Evolutionary conservation across 352 stramenopile genomes (phyloP).

Genomic region (Phytophthora cactorum): DNA sequence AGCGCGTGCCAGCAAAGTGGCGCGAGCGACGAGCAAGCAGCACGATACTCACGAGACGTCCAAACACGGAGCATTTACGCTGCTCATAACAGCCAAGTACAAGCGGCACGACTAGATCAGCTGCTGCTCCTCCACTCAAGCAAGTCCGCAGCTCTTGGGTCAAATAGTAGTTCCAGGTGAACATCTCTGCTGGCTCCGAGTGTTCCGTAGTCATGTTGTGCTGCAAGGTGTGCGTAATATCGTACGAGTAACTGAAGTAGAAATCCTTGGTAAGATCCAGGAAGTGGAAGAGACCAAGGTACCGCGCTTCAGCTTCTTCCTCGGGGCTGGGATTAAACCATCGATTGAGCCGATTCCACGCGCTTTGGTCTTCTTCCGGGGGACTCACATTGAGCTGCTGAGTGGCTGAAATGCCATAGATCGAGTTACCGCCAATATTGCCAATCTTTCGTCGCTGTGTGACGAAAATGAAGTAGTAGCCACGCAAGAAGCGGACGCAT

Average conservation of each 20-base stretch:
- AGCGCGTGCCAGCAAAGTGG: slow-evolving; percentile 99
- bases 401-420: slow-evolving; percentile 97
- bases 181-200: slow-evolving; percentile 93
- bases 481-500: slow-evolving; percentile 98
- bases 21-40: slow-evolving; percentile 96
- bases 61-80: slow-evolving; percentile 96
- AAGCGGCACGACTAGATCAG: slow-evolving; percentile 90
- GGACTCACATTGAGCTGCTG: slow-evolving; percentile 90
- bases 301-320: slow-evolving; percentile 88
- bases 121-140: slow-evolving; percentile 84
- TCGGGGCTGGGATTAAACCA: slow-evolving; percentile 87
- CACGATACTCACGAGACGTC: slow-evolving; percentile 94
- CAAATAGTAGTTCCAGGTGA: slow-evolving; percentile 97
- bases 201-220: slow-evolving; percentile 95
- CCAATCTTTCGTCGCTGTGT: slow-evolving; percentile 97
- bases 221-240: slow-evolving; percentile 97
- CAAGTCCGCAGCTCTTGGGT: slow-evolving; percentile 92
- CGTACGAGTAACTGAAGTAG: slow-evolving; percentile 99
- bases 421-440: slow-evolving; percentile 95
- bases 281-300: slow-evolving; percentile 98
- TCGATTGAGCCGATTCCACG: slow-evolving; percentile 77
- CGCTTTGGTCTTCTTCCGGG: slow-evolving; percentile 51
- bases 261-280: slow-evolving; percentile 99
- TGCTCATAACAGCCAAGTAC: slow-evolving; percentile 97
- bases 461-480: slow-evolving; percentile 99